Conservation (phyloP, 805 yeast species). For the Metschnikowia similis region DNA sequence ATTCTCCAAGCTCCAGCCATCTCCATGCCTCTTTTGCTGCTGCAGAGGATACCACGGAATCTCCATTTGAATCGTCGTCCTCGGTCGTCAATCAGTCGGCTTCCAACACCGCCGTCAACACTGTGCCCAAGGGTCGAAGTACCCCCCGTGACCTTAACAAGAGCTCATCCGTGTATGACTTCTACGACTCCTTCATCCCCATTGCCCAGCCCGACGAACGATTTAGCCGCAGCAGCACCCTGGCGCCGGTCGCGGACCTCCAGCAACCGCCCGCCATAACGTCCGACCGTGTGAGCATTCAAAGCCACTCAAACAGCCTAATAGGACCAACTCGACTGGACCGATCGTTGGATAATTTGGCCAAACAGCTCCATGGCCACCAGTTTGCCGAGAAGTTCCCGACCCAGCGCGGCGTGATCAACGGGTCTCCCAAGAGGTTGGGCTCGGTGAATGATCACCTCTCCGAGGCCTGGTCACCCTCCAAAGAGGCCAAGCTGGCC, state of each 20-base stretch:
- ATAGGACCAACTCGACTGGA: conserved; percentile 4
- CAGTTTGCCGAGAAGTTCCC: conserved; percentile 37
- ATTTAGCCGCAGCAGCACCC: background rate
- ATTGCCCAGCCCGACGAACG: conserved; percentile 21
- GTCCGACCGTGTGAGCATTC: conserved; percentile 10
- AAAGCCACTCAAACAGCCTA: conserved; percentile 10
- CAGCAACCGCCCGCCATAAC: conserved; percentile 9
- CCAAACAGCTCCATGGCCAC: conserved; percentile 36
- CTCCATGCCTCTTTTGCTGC: background rate
- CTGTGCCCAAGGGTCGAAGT: background rate
- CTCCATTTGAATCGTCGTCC: background rate
- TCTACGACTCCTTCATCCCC: conserved; percentile 41
- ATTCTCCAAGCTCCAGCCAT: background rate
- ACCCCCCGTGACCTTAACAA: conserved; percentile 1
- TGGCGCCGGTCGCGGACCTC: background rate
- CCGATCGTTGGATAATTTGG: conserved; percentile 33
- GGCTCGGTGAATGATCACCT: conserved; percentile 3
- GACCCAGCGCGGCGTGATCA: conserved; percentile 25
- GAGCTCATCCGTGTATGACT: conserved; percentile 33
- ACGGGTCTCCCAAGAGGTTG: conserved; percentile 3
- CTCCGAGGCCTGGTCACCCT: background rate
- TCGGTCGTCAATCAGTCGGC: background rate
- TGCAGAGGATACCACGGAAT: background rate
- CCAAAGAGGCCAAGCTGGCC: background rate
- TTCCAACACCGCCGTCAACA: background rate